Evolutionary conservation across 176 grass and related monocot species (phyloP), one percentile per base, ranked within the genome.

Genomic region (Aegilops sharonensis): DNA sequence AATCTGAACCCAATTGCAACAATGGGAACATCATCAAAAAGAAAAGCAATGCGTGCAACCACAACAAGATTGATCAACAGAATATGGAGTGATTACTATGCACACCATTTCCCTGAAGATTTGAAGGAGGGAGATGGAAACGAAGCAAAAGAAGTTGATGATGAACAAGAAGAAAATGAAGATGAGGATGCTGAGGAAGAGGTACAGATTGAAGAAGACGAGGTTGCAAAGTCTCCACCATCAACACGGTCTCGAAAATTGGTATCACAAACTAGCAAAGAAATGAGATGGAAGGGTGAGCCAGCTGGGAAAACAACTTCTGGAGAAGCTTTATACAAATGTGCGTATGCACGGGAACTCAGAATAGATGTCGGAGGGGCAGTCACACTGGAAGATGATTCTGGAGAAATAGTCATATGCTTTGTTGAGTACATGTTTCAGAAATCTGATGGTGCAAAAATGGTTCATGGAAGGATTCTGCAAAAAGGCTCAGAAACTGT

Each of bases 401-500:
- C 84, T 27, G 89, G 90, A 81, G 87, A 87, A 87, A 64, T 72
- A 73, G 60, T 90, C 64, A 91, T 97, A 14, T 93, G 92, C 70
- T 96, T 96, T 83, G 78, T 97, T 37, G 97, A 99, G 71, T 97
- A 94, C 72, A 94, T 99, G 94, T 99, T 91, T 82, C 90, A 99
- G 86, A 94, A 87, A 85, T 52, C 35, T 80, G 74, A 91, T 82
- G 92, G 90, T 70, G 75, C 75, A 57, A 93, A 99, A 81, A 94
- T 97, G 87, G 90, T 91, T 64, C 97, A 99, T 75, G 97, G 97
- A 87, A 94, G 97, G 54, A 72, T 90, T 3, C 39, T 99, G 77
- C 88, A 89, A 56, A 93, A 87, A 78, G 97, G 97, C 48, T 89
- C 79, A 59, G 72, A 97, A 25, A 99, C 97, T 32, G 64, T 97